Percentiles rank a stretch among this genome's conserved stretches.
phyloP scores from a whole-genome alignment of 495 filamentous ascomycete species.

The Zalerion maritima region DNA sequence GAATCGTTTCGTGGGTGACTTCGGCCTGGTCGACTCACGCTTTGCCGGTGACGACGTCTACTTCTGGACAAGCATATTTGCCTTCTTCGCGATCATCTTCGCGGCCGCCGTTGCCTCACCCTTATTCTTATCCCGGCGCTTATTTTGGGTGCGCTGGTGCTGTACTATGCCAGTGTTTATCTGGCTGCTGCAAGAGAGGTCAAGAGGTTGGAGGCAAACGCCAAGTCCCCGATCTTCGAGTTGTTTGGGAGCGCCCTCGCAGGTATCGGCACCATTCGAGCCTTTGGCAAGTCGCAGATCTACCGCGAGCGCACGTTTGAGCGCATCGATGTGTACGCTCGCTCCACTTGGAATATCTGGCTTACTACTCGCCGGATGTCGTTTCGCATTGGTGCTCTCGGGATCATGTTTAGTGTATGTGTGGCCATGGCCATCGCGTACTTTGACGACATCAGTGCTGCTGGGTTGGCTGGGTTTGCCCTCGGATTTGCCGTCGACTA shows the following conservation, averaged over 20 bases:
- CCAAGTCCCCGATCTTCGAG: conserved; percentile 49
- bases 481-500: conserved; percentile 40
- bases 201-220: conserved; percentile 47
- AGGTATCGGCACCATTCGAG: conserved; percentile 51
- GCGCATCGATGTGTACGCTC: conserved; percentile 39
- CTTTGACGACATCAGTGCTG: conserved; percentile 39
- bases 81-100: no score
- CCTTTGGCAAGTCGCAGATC: conserved; percentile 36
- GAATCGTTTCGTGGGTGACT: conserved; percentile 36
- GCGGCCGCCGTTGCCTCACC: no score
- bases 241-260: conserved; percentile 42
- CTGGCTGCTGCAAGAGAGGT: conserved; percentile 46
- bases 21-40: conserved; percentile 23
- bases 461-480: conserved; percentile 42
- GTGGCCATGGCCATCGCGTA: conserved; percentile 44
- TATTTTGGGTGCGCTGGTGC: no score
- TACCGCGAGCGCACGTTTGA: conserved; percentile 41
- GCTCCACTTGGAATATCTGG: conserved; percentile 38
- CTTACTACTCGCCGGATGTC: conserved; percentile 46
- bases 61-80: no score
- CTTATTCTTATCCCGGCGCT: no score
- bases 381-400: conserved; percentile 43
- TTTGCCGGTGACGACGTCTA: no score
- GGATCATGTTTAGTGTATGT: conserved; percentile 41
- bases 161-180: conserved; percentile 34